Base-by-base conservation (phyloP, 768 basidiomycete genomes). In the Tremella mesenterica region DNA sequence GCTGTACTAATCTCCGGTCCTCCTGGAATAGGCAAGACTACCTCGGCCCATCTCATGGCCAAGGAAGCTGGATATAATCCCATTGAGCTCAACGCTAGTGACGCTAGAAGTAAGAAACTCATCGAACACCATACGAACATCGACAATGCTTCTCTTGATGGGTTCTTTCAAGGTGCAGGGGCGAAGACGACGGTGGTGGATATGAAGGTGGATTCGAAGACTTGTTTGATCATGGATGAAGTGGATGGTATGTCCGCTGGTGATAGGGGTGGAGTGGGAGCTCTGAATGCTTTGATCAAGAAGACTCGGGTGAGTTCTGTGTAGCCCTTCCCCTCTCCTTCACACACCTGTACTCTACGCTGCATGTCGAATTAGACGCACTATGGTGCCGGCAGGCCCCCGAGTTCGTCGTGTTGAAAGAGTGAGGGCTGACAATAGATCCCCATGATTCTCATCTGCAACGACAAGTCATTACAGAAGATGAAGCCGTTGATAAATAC, bases 231-330 rank as follows among this genome's bases (percentile, higher is more conserved):
- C 69, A 96, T 99, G 93, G 95, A 99, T 65, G 95, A 99, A 71
- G 93, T 97, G 2, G 95, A 99, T 60, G 95, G 95, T 1, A 99
- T 97, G 92, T 93, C 90, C 4, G 87, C 88, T 2, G 95, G 95
- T 16, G 95, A 99, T 73, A 80, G 95, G 41, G 95, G 95, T 14
- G 95, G 95, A 51, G 88, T 97, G 1, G 93, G 89, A 21, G 95
- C 95, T 5, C 70, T 99, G 61, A 89, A 89, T 53, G 83, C 83
- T 0, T 67, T 99, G 56, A 93, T 99, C 63, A 90, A 85, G 76
- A 96, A 93, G 77, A 85, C 86, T 20, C 88, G 85, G 77, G 90
- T 87, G 34, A 23, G 73, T 52, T n/a, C n/a, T n/a, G n/a, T n/a
- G n/a, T n/a, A n/a, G n/a, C n/a, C 46, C 4, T 18, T 18, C 23